A percentile compares a stretch with the other conserved stretches of the same genome.
These are phyloP conservation scores for Litsea cubeba DNA, from an alignment of 164 flowering plant species.

Conservation along the genomic window DNA sequence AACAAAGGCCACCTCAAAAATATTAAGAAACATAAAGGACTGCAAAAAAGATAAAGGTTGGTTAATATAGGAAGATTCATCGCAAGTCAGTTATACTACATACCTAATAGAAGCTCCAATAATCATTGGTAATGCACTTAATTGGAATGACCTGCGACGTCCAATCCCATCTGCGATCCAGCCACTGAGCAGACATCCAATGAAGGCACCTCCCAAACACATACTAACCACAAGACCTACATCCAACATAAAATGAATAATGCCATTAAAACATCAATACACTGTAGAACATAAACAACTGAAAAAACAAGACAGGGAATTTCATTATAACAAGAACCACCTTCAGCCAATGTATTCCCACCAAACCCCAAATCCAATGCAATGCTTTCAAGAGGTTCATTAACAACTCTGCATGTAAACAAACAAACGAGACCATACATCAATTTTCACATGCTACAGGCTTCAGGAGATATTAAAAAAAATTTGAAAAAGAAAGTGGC, in stretches of 20 bases:
- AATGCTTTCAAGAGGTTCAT: slow-evolving; percentile 90
- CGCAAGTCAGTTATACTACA: neutral
- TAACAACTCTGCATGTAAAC: slow-evolving; percentile 61
- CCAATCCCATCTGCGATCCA: slow-evolving; percentile 88
- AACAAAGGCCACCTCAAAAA: no score
- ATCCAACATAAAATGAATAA: slow-evolving; percentile 12
- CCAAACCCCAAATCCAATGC: slow-evolving; percentile 78
- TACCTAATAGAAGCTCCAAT: slow-evolving; percentile 84
- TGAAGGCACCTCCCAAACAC: slow-evolving; percentile 85
- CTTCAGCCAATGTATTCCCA: slow-evolving; percentile 86
- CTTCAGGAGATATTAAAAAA: neutral
- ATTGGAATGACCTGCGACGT: slow-evolving; percentile 88
- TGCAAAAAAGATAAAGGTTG: no score
- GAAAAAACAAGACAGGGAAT: neutral
- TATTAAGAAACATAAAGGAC: no score
- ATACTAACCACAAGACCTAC: slow-evolving; percentile 94
- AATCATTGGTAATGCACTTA: slow-evolving; percentile 92
- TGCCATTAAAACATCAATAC: neutral
- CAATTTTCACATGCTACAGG: neutral
- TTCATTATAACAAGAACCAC: slow-evolving; percentile 42
- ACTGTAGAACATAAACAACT: neutral
- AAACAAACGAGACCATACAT: neutral
- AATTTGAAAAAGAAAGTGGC: neutral
- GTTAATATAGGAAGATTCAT: neutral
- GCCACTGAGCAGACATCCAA: slow-evolving; percentile 84